Conservation (phyloP, 352 stramenopile genomes). For the Globisporangium spiculum region DNA sequence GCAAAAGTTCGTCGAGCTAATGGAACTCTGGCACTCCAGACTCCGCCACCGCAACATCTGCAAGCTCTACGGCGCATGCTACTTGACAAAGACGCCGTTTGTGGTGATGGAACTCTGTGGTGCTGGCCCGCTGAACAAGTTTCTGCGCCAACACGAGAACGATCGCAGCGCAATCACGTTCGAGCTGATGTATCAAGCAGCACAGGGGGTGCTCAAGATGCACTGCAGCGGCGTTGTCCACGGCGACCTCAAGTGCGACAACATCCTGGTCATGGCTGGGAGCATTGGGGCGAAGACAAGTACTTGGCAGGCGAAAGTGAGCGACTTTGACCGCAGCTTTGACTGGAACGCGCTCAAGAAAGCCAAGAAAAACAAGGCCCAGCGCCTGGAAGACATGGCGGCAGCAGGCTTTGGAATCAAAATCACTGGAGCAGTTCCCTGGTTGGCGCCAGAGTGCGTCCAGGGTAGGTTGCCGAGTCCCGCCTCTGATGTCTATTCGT, state of each 20-base stretch:
- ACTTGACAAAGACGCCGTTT: not conserved
- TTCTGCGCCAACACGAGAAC: not conserved
- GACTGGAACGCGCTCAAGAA: conserved; percentile 7
- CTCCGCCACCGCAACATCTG: conserved; percentile 1
- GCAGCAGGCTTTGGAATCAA: not conserved
- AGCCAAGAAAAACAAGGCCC: not conserved
- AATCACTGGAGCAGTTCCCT: conserved; percentile 12
- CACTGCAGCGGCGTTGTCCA: conserved; percentile 14
- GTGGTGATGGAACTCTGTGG: conserved; percentile 9
- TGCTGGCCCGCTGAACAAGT: not conserved
- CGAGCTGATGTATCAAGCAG: not conserved
- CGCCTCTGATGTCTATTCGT: conserved; percentile 21
- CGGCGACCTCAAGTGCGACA: conserved; percentile 25
- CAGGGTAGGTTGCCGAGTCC: conserved; percentile 17
- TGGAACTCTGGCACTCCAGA: not conserved
- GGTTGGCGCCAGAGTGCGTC: conserved; percentile 19
- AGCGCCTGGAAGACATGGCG: not conserved
- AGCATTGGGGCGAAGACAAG: not conserved
- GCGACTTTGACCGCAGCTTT: conserved; percentile 25
- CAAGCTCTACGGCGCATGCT: conserved; percentile 1
- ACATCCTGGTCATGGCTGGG: conserved; percentile 16
- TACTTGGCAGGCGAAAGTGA: conserved; percentile 10
- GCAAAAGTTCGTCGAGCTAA: not conserved
- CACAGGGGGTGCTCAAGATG: conserved; percentile 3
- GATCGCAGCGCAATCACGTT: not conserved